phyloP scores from a whole-genome alignment of 345 rosid genomes.

The Abelmoschus esculentus region DNA sequence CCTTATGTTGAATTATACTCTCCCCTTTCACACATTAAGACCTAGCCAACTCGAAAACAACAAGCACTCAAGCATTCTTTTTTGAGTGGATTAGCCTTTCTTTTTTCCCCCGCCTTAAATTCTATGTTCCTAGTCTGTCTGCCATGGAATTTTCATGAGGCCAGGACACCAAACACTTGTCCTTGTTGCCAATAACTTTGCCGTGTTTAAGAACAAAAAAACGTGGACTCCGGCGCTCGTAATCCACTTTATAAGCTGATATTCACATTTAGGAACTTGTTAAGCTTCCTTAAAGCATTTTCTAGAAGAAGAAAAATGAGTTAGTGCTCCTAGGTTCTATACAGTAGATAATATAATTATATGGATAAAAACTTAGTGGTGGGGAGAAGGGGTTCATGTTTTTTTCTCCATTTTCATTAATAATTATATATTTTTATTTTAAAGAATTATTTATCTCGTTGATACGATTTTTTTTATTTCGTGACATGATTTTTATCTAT shows the following conservation, averaged over 20 bases:
- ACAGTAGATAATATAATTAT: neutral
- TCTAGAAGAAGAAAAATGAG: neutral
- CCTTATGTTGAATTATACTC: no score
- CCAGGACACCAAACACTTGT: no score
- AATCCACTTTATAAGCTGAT: neutral
- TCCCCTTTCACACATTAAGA: no score
- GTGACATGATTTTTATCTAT: no score
- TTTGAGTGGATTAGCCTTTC: neutral
- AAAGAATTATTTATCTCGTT: no score
- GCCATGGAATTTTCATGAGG: no score
- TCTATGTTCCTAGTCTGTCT: neutral
- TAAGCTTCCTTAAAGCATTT: neutral
- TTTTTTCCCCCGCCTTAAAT: neutral
- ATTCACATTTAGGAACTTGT: conserved; percentile 10
- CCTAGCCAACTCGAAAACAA: neutral
- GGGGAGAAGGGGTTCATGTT: neutral
- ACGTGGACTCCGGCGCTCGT: no score
- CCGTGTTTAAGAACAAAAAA: no score
- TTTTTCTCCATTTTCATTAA: neutral
- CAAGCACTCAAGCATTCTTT: neutral
- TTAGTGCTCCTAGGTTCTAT: neutral
- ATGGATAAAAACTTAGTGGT: neutral
- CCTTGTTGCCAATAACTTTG: no score
- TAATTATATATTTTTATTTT: neutral
- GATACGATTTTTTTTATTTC: no score